Evolutionary conservation across 345 rosid genomes (phyloP).

Genomic region (Atalantia buxifolia): DNA sequence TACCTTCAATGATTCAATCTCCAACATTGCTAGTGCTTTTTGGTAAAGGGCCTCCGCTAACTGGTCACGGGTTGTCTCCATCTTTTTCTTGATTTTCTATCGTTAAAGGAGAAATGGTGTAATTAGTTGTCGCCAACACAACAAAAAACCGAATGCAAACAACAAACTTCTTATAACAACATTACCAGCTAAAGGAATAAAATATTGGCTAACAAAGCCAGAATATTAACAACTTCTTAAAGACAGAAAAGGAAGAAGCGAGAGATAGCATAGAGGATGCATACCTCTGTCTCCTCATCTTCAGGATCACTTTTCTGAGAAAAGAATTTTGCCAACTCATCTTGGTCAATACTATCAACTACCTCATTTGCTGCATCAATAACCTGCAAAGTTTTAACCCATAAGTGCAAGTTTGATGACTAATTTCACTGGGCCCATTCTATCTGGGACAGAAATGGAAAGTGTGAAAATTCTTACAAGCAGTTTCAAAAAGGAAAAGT

Average conservation of each 20-base stretch:
- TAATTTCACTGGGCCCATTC: background rate
- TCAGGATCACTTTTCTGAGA: slow-evolving; percentile 77
- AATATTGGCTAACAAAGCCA: background rate
- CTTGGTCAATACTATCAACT: slow-evolving; percentile 67
- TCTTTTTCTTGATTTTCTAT: slow-evolving; percentile 66
- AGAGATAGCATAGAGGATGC: background rate
- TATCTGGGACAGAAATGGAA: background rate
- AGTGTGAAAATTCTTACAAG: background rate
- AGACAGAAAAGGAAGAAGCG: background rate
- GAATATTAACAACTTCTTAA: background rate
- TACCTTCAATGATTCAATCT: slow-evolving; percentile 64
- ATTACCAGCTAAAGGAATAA: background rate
- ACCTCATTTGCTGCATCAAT: slow-evolving; percentile 75
- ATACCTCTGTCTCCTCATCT: slow-evolving; percentile 89
- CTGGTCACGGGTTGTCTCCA: slow-evolving; percentile 84
- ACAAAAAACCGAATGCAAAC: background rate
- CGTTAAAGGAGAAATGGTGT: slow-evolving; percentile 2
- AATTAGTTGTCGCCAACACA: background rate
- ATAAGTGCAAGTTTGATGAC: background rate
- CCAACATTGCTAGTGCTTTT: slow-evolving; percentile 77
- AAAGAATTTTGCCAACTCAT: slow-evolving; percentile 70
- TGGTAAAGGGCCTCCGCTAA: slow-evolving; percentile 82
- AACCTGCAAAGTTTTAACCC: slow-evolving; percentile 48
- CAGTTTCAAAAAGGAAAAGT: background rate
- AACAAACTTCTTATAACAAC: background rate